Base-by-base conservation (phyloP, 306 rosid genomes). In the Cucurbita maxima region DNA sequence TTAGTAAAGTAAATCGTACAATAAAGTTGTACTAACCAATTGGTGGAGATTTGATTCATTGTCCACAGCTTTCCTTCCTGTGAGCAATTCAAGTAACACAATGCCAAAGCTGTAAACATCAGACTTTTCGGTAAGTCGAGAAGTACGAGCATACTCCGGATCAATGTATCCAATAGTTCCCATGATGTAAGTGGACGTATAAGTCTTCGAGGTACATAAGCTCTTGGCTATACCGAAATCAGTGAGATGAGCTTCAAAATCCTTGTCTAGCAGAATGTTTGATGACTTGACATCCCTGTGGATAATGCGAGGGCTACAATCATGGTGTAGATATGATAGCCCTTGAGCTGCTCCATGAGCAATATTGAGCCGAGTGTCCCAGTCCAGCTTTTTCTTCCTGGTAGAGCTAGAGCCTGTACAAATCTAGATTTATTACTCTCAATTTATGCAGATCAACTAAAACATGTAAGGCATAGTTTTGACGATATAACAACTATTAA, bases 111-210 rank as follows among this genome's bases (percentile, higher is more conserved):
- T 94, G 75, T 94, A 94, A 8, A 94, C 92, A 80, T 94, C 97
- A 0, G 99, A 94, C 50, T 94, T 94, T 82, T 94, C 99, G 2
- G 94, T 94, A 73, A 94, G 97, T 18, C 97, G 90, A 7, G 96
- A 89, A 51, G 99, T 94, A 57, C 96, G 82, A 13, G 97, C 99
- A 78, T 94, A 94, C 81, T 94, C 99, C 1, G 99, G 99, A 68
- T 94, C 99, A 20, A 94, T 94, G 64, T 94, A 94, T 69, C 99
- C 99, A 70, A 94, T 94, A 12, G 99, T 94, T 80, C 99, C 99
- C 89, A 91, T 85, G 61, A 94, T 71, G 69, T 83, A 89, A 18
- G 99, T 94, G 5, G 99, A 90, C 25, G 99, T 89, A n/a, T 87
- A 83, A 1, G 99, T 70, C 76, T 88, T 94, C 34, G 97, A 69